Base-by-base conservation (phyloP, 805 yeast genomes). In the Candida oleophila region DNA sequence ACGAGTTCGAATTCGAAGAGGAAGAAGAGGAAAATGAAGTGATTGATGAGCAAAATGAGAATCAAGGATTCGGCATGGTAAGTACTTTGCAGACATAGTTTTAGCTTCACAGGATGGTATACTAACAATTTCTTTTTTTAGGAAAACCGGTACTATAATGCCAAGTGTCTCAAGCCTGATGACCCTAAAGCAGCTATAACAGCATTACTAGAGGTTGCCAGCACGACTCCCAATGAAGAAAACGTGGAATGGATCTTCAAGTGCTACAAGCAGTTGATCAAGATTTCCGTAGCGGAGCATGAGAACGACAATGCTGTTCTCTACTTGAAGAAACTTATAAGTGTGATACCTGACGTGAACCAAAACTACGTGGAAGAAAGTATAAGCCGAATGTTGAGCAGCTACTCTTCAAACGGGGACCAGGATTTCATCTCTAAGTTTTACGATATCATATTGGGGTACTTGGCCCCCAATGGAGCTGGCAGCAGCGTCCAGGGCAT, bases 301-400 rank as follows among this genome's bases (percentile, higher is more conserved):
- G 42, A 62, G 3, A 63, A 55, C 38, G 59, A 54, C 2, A 54
- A 54, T 22, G 59, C 65, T 3, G 46, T 70, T 14, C 46, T 44
- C 8, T 52, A 50, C 22, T 55, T 71, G 28, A 48, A 55, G 28
- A 38, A 47, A n/a, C 47, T 71, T 14, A 49, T 67, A 18, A 36
- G 19, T 3, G 41, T 66, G 18, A 44, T 57, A 38, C 64, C 62
- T 43, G 51, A 53, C 45, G 62, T 64, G 51, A 67, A 55, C 57
- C 68, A 54, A 37, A 66, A 55, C 43, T 77, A 64, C 53, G 69
- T 63, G 34, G 76, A 66, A 51, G 78, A 64, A 22, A 74, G 69
- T 39, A 55, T 65, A 30, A 64, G 55, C 54, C 73, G 64, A 45
- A 65, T 72, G 18, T 54, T 73, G 14, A 54, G 54, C 38, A 63